phyloP scores from a whole-genome alignment of 768 basidiomycete species.

The Serendipita sp. region DNA sequence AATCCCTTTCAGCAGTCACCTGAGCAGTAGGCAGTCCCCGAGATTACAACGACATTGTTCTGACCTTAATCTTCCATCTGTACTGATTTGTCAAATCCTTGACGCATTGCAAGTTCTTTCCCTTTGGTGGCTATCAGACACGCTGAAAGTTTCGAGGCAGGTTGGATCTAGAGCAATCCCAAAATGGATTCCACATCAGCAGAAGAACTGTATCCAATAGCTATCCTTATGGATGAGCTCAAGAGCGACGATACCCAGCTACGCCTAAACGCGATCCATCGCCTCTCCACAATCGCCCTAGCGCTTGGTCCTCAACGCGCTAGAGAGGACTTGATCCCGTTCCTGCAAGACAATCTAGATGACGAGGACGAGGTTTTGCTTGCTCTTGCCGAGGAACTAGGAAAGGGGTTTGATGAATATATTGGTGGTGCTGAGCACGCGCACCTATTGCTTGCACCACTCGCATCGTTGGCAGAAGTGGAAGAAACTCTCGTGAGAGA shows the following conservation, averaged over 20 bases:
- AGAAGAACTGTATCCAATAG: conserved; percentile 75
- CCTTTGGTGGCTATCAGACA: not conserved
- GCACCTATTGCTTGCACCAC: conserved; percentile 73
- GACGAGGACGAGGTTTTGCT: conserved; percentile 97
- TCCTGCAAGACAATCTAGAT: conserved; percentile 97
- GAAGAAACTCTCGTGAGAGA: conserved; percentile 97
- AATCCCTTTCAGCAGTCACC: not conserved
- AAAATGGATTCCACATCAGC: conserved; percentile 8
- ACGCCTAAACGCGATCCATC: conserved; percentile 90
- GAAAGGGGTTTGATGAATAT: conserved; percentile 83
- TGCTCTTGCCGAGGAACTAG: conserved; percentile 89
- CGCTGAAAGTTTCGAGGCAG: not conserved
- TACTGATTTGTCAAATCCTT: not conserved
- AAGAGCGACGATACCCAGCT: conserved; percentile 95
- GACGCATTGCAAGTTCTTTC: not conserved
- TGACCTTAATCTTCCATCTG: not conserved
- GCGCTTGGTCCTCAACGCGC: conserved; percentile 92
- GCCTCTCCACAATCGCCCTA: conserved; percentile 93
- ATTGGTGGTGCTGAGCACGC: conserved; percentile 80
- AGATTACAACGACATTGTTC: not conserved
- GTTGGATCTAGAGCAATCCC: not conserved
- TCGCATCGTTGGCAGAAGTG: conserved; percentile 90
- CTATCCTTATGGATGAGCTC: conserved; percentile 93
- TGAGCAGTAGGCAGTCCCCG: not conserved
- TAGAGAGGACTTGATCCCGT: conserved; percentile 87